These are phyloP conservation scores for Penicillium robsamsonii DNA, from an alignment of 495 filamentous ascomycete genomes.

Conservation along the genomic window DNA sequence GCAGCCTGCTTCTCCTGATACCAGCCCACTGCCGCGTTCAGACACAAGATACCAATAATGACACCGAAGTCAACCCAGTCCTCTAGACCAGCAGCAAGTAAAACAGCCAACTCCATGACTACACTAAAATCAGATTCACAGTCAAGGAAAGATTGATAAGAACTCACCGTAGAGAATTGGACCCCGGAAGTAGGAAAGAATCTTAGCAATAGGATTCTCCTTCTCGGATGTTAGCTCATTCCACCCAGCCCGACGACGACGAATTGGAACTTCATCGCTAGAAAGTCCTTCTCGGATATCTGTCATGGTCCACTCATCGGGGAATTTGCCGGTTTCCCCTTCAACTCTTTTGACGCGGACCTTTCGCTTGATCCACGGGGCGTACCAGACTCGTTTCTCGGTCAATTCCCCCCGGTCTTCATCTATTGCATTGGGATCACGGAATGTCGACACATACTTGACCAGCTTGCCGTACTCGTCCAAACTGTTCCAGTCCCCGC, in stretches of 20 bases:
- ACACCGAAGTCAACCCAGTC: constrained; percentile 85
- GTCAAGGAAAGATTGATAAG: neutral
- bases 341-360: constrained; percentile 47
- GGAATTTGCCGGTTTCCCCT: constrained; percentile 45
- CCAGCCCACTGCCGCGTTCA: constrained; percentile 76
- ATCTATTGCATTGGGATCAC: constrained; percentile 40
- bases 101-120: constrained; percentile 81
- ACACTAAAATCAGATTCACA: constrained; percentile 22
- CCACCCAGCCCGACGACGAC: constrained; percentile 62
- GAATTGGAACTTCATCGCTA: constrained; percentile 50
- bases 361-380: constrained; percentile 55
- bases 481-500: constrained; percentile 37
- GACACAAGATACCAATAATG: constrained; percentile 72
- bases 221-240: constrained; percentile 75
- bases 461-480: constrained; percentile 59
- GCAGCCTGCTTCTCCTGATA: constrained; percentile 84
- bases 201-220: constrained; percentile 68
- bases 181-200: constrained; percentile 70
- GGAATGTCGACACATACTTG: constrained; percentile 63
- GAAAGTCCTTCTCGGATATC: constrained; percentile 63
- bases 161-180: constrained; percentile 77
- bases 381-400: constrained; percentile 48
- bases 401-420: constrained; percentile 28
- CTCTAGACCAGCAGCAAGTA: constrained; percentile 68
- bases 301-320: constrained; percentile 69